phyloP scores from a whole-genome alignment of 2,329 filamentous ascomycete genomes.

The Aureobasidium sp. region DNA sequence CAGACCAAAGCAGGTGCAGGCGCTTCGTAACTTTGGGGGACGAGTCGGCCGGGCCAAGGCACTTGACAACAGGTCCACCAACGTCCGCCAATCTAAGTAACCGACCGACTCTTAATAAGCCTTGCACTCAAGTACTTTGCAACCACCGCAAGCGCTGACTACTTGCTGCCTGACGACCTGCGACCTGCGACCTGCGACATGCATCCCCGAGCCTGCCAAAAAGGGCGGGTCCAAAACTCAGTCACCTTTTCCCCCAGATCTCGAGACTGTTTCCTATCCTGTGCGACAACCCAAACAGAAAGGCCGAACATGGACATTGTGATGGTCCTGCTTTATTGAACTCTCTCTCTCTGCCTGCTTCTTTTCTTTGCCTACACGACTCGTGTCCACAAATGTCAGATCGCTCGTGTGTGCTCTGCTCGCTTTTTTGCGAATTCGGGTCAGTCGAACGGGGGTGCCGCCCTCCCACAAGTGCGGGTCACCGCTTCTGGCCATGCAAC shows the following conservation, averaged over 20 bases:
- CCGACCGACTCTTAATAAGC: background rate
- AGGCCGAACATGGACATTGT: background rate
- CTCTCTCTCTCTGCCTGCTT: background rate
- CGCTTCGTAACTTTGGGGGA: slow-evolving; percentile 8
- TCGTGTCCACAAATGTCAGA: background rate
- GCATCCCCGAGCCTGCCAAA: background rate
- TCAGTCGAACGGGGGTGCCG: background rate
- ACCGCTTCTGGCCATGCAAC: background rate
- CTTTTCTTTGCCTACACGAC: background rate
- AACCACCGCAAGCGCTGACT: slow-evolving; percentile 6
- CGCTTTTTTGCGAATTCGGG: background rate
- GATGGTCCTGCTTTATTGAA: background rate
- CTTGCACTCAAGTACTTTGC: background rate
- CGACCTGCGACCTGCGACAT: background rate
- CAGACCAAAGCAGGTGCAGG: background rate
- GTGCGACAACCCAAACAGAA: background rate
- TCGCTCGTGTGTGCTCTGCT: background rate
- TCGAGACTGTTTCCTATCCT: background rate
- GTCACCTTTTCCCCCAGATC: background rate
- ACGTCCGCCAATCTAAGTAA: background rate
- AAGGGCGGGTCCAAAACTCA: slow-evolving; percentile 1
- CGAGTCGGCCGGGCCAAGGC: background rate
- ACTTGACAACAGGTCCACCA: slow-evolving; percentile 4
- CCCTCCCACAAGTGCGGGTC: background rate
- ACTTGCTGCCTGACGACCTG: background rate